Percentiles rank a stretch among this genome's conserved stretches.
Evolutionary conservation across 2,329 filamentous ascomycete genomes (phyloP).

Genomic region (Celoporthe dispersa): DNA sequence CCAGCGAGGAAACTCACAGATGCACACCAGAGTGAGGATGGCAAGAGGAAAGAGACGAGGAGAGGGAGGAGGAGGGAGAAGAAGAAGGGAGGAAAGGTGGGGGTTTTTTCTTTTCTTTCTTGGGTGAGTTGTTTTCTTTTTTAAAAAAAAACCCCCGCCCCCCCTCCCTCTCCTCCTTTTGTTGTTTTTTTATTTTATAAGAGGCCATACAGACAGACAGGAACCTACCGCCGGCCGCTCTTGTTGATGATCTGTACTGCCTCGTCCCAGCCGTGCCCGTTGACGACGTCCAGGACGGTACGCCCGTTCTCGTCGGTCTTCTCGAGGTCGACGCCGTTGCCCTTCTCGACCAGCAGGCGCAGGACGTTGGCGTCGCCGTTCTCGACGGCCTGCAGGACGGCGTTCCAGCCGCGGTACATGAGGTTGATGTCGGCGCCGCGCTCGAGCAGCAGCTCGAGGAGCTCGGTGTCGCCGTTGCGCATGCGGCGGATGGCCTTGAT

Average conservation of each 20-base stretch:
- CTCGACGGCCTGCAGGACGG: slow-evolving; percentile 67
- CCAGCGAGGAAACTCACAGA: slow-evolving; percentile 6
- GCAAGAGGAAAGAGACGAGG: too few relatives aligned
- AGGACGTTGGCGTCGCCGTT: slow-evolving; percentile 63
- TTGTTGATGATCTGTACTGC: slow-evolving; percentile 51
- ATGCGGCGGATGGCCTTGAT: slow-evolving; percentile 70
- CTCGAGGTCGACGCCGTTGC: slow-evolving; percentile 34
- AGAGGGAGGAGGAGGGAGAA: not conserved
- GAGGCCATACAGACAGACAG: slow-evolving; percentile 16
- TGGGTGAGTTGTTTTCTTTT: too few relatives aligned
- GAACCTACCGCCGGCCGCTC: slow-evolving; percentile 30
- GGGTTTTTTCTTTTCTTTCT: not conserved
- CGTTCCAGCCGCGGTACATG: slow-evolving; percentile 69
- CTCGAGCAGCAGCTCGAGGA: slow-evolving; percentile 65
- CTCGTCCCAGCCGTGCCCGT: slow-evolving; percentile 62
- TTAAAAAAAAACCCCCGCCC: too few relatives aligned
- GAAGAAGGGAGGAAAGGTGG: not conserved
- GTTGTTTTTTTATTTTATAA: too few relatives aligned
- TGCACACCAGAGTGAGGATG: slow-evolving; percentile 4
- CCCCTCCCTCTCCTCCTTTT: not conserved
- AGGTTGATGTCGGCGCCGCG: slow-evolving; percentile 71
- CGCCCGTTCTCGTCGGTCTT: slow-evolving; percentile 35
- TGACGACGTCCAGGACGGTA: slow-evolving; percentile 60
- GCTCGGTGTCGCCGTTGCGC: slow-evolving; percentile 58
- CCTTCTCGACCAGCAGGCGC: slow-evolving; percentile 50